A percentile compares a stretch with the other conserved stretches of the same genome.
Evolutionary conservation across 192 early-diverging fungal genomes (phyloP).

Genomic region (Coemansia furcata): DNA sequence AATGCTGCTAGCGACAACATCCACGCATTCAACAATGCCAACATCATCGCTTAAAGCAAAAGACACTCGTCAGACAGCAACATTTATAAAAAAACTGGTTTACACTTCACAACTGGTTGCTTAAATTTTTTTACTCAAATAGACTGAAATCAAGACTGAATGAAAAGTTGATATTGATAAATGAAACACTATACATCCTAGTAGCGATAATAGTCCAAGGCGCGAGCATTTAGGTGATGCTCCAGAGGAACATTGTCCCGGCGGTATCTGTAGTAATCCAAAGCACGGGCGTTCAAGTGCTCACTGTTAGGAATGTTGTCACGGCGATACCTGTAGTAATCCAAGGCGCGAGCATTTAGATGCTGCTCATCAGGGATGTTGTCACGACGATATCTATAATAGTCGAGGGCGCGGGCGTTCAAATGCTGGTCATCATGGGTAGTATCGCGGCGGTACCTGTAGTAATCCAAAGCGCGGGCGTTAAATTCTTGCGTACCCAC

Average conservation of each 20-base stretch:
- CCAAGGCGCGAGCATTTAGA: not conserved
- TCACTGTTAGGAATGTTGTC: not conserved
- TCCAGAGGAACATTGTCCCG: too few relatives aligned
- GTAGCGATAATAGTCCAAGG: not conserved
- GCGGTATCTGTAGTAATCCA: not conserved
- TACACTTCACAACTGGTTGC: not conserved
- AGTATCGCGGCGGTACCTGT: not conserved
- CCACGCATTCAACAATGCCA: too few relatives aligned
- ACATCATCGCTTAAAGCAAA: constrained; percentile 14
- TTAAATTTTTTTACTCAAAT: not conserved
- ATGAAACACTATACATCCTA: not conserved
- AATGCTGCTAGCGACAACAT: too few relatives aligned
- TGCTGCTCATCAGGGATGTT: not conserved
- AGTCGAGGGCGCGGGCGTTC: not conserved
- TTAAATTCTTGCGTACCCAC: not conserved
- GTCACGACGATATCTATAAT: not conserved
- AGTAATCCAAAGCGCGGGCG: not conserved
- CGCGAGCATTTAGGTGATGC: too few relatives aligned
- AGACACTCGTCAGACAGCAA: not conserved
- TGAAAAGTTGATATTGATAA: not conserved
- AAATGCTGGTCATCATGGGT: not conserved
- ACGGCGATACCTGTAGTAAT: not conserved
- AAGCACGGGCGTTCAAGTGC: not conserved
- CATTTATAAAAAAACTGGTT: not conserved
- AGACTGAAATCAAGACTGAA: not conserved